Base-by-base conservation (phyloP, 768 basidiomycete species). In the Suillus americanus region DNA sequence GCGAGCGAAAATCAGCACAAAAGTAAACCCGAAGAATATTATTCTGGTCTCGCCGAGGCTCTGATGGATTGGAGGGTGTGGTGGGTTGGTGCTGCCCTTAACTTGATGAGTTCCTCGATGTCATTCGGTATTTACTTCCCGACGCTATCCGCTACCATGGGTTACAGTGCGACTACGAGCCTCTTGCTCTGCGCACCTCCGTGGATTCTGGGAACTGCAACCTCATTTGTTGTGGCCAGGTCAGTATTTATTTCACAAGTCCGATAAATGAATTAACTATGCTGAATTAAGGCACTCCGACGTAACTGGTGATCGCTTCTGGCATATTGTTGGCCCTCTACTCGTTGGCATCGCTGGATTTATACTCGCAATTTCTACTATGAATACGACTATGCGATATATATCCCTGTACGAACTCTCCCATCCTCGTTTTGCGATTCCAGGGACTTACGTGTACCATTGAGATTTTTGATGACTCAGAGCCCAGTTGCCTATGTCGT, bases 41-140 rank as follows among this genome's bases (percentile, higher is more conserved):
- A 74, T n/a, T 74, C 77, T 40, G 89, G 89, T 16, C 73, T 92
- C 6, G 61, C 72, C 9, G 71, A 88, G 68, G 88, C 90, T 18
- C 40, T 91, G 61, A 80, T 78, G 28, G 92, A 95, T 71, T 87
- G 87, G 89, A 90, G 86, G 75, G 88, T 94, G 35, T 94, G 92
- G 89, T 90, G 85, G 85, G 79, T 95, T 57, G 83, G 89, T 18
- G 65, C 90, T 40, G 82, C 88, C 3, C 73, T 90, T 57, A 85
- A 83, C n/a, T 82, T 83, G 65, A 81, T 86, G 76, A 6, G 20
- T 46, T 74, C 86, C 35, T 84, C 89, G 12, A 88, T 86, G 38
- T 87, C 86, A 14, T 93, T 93, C 80, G 87, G 89, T 71, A 87
- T 86, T 18, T 92, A 87, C 73, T 93, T 93, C 79, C 91, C 89